phyloP scores from a whole-genome alignment of 2,329 filamentous ascomycete species.

The Escovopsis weberi region DNA sequence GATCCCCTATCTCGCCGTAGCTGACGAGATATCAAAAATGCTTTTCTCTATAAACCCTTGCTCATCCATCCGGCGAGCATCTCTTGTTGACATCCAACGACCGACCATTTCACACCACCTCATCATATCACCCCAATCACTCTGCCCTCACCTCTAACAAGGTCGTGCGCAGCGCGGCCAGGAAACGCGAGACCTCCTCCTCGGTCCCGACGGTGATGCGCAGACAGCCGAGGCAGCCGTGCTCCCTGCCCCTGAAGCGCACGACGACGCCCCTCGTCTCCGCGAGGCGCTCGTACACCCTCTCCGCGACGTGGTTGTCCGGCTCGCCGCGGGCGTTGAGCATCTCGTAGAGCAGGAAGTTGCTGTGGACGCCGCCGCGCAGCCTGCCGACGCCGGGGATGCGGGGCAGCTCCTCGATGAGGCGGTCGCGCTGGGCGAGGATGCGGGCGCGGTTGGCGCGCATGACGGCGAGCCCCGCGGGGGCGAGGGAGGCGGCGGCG shows the following conservation, averaged over 20 bases:
- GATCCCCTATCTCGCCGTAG: not conserved
- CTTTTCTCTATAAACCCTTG: not conserved
- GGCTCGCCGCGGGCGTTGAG: conserved; percentile 57
- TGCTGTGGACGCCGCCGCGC: conserved; percentile 65
- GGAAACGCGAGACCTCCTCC: conserved; percentile 64
- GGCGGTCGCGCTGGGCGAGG: conserved; percentile 58
- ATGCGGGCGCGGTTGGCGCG: conserved; percentile 53
- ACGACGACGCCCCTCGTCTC: conserved; percentile 84
- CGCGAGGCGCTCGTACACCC: conserved; percentile 72
- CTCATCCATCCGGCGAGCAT: not conserved
- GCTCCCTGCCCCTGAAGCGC: conserved; percentile 82
- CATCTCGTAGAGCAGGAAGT: conserved; percentile 87
- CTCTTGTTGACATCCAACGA: not conserved
- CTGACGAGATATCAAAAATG: not conserved
- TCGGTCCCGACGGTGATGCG: conserved; percentile 89
- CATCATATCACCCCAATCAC: not conserved
- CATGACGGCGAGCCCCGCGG: conserved; percentile 58
- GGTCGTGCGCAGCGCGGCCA: conserved; percentile 47
- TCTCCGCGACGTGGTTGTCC: conserved; percentile 63
- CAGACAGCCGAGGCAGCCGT: conserved; percentile 76
- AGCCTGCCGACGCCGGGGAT: conserved; percentile 69
- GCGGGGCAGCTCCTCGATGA: conserved; percentile 57
- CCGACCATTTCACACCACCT: not conserved
- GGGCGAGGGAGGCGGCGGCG: conserved; percentile 56
- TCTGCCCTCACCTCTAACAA: conserved; percentile 29